Evolutionary conservation across 2,329 filamentous ascomycete species (phyloP), one percentile per base, ranked within the genome.

Genomic region (Aspergillus ustus): DNA sequence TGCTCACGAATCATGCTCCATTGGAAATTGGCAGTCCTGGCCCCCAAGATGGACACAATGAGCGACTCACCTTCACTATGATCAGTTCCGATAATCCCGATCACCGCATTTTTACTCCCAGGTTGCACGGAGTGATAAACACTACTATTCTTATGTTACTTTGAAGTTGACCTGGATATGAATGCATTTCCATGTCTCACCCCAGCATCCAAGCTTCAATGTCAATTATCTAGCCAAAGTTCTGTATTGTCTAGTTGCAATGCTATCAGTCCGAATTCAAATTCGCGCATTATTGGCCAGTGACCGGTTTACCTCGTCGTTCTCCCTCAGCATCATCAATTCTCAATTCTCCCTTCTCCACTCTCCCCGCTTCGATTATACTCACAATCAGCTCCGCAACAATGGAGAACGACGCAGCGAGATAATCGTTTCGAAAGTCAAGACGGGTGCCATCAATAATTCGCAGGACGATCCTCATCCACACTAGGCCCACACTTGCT

Each of bases 401-500:
- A 34, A 15, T 25, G 3, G 25, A 25, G 3, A 11, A 11, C 15
- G 34, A 40, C 15, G 34, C 34, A 13, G 34, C 13, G 34, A 11
- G 34, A 40, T 40, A 15, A n/a, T 20, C 9, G 43, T 45, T 45
- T 45, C 19, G 5, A 19, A 19, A 45, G 19, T 34, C 28, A 19
- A 34, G 13, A 28, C 9, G 34, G 34, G 34, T 44, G 7, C 55
- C 22, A 20, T 51, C 52, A 52, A 52, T 40, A 51, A 58, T 58
- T 28, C 8, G 25, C n/a, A 20, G 44, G 46, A 58, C 22, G 55
- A 57, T 57, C 55, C n/a, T 19, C 0, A 45, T 44, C 55, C 55
- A 57, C 55, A 57, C 55, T n/a, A 19, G 48, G 20, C 44, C 48
- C 46, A 50, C 34, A 28, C 20, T 4, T 15, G 7, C 20, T 19